phyloP scores from a whole-genome alignment of 305 asterid species.

The Fraxinus ornus region DNA sequence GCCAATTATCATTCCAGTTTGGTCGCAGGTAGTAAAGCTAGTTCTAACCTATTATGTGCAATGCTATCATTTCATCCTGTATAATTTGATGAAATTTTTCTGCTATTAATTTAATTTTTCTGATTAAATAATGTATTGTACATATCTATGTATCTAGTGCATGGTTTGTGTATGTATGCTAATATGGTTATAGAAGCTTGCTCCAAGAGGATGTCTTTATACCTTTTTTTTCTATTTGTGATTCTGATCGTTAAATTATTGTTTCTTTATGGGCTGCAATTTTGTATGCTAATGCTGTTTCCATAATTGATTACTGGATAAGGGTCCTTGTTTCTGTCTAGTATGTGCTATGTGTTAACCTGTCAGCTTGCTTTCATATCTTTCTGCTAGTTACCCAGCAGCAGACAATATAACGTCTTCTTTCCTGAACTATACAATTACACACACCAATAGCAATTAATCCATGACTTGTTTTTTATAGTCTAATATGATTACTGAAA shows the following conservation, averaged over 20 bases:
- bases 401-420: neutral
- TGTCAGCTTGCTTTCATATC: neutral
- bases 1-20: conserved; percentile 95
- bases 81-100: neutral
- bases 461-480: neutral
- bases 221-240: neutral
- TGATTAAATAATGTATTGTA: neutral
- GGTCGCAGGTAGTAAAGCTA: conserved; percentile 84
- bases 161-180: neutral
- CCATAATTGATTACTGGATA: neutral
- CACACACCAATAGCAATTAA: neutral
- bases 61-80: neutral
- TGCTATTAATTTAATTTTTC: neutral
- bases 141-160: neutral
- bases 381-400: neutral
- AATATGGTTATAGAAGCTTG: neutral
- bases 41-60: neutral
- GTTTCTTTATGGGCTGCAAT: neutral
- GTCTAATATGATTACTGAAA: neutral
- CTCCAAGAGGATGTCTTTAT: neutral
- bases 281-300: neutral
- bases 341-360: neutral
- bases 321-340: neutral
- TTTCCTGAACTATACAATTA: neutral
- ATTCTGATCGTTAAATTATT: neutral